These are phyloP conservation scores for Alternaria consortialis DNA, from an alignment of 2,329 filamentous ascomycete species.

Conservation along the genomic window DNA sequence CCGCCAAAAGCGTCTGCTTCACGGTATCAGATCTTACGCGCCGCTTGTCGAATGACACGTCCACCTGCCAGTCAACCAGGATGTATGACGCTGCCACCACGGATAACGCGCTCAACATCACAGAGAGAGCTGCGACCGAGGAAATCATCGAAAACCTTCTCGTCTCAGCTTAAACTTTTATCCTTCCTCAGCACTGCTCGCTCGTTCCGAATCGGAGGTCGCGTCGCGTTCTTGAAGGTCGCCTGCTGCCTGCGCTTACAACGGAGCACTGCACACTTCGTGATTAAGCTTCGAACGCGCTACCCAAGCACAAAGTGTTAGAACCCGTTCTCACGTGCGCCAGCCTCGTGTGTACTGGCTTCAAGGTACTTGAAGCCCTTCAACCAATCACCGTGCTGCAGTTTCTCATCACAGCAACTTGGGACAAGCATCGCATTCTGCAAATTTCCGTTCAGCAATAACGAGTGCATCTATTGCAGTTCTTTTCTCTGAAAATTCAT, in stretches of 20 bases:
- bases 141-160: not conserved
- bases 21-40: slow-evolving; percentile 23
- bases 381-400: slow-evolving; percentile 44
- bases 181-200: not conserved
- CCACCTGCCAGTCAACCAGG: slow-evolving; percentile 18
- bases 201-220: not conserved
- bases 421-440: slow-evolving; percentile 6
- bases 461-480: slow-evolving; percentile 1
- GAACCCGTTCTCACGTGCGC: slow-evolving; percentile 36
- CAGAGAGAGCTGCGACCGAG: slow-evolving; percentile 8
- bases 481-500: not conserved
- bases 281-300: slow-evolving; percentile 12
- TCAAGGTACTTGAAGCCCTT: slow-evolving; percentile 22
- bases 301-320: slow-evolving; percentile 13
- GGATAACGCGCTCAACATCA: slow-evolving; percentile 19
- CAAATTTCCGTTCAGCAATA: slow-evolving; percentile 2
- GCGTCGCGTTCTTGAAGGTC: not conserved
- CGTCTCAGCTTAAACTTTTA: not conserved
- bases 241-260: slow-evolving; percentile 3
- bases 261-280: slow-evolving; percentile 12
- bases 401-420: slow-evolving; percentile 46
- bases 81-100: slow-evolving; percentile 34
- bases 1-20: slow-evolving; percentile 13
- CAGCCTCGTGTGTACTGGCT: slow-evolving; percentile 26
- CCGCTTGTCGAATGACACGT: slow-evolving; percentile 19